A percentile compares a stretch with the other conserved stretches of the same genome.
Conservation (phyloP, 495 filamentous ascomycete species). For the Penicillium steckii region DNA sequence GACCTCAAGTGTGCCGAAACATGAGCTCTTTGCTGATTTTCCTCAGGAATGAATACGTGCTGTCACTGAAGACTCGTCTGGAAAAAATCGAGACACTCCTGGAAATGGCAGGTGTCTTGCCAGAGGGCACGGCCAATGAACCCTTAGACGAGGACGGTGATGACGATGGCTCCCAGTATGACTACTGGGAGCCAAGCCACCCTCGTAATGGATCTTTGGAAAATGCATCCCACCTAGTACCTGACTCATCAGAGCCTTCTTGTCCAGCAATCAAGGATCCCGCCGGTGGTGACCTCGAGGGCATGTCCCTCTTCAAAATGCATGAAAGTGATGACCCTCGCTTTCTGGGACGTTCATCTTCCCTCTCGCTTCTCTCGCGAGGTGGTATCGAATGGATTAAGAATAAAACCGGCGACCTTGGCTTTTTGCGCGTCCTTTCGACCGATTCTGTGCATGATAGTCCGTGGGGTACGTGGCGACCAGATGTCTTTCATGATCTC, state of each 20-base stretch:
- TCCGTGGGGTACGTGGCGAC: constrained; percentile 88
- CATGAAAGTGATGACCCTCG: constrained; percentile 85
- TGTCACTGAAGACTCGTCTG: constrained; percentile 84
- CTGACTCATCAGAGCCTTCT: constrained; percentile 14
- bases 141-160: constrained; percentile 50
- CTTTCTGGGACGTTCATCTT: constrained; percentile 91
- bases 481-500: constrained; percentile 86
- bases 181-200: constrained; percentile 61
- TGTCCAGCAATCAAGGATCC: constrained; percentile 25
- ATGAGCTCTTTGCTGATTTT: neutral
- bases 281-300: constrained; percentile 46
- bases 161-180: constrained; percentile 51
- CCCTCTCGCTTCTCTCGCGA: constrained; percentile 90
- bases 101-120: constrained; percentile 76
- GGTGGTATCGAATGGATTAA: constrained; percentile 98
- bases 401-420: constrained; percentile 84
- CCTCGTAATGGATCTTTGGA: constrained; percentile 1
- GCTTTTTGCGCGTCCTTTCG: constrained; percentile 82
- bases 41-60: constrained; percentile 83
- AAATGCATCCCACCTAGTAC: constrained; percentile 8
- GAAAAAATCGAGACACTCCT: constrained; percentile 84
- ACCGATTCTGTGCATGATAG: constrained; percentile 69
- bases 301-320: constrained; percentile 47
- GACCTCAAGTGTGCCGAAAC: no score
- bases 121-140: constrained; percentile 68